Base-by-base conservation (phyloP, 2,329 filamentous ascomycete species). In the Xylaria multiplex region DNA sequence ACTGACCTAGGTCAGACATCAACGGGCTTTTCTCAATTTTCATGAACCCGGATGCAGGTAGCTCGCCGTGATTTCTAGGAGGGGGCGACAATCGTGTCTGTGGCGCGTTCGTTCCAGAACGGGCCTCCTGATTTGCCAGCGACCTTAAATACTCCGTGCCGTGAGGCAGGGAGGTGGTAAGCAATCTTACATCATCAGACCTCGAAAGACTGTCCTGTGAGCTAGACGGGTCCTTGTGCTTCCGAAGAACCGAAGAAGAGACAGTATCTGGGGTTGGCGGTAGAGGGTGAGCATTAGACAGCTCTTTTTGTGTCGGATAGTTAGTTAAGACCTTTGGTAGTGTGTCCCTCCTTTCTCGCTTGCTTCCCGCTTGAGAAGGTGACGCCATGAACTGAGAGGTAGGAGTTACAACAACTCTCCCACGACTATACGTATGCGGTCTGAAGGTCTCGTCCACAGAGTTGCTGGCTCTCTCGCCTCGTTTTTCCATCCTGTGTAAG, bases 241-340 rank as follows among this genome's bases (percentile, higher is more conserved):
- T 74, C 59, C 70, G 72, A 48, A 88, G 78, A 0, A 85, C 86
- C 1, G 84, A 84, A 2, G 84, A 86, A 1, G 86, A 86, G 22
- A 88, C 85, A 0, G 86, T 88, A 69, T 88, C 86, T 0, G 86
- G 86, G 0, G 86, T 88, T 0, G 86, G 86, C 9, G 86, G 86
- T 1, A 88, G 77, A 19, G 76, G 77, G 19, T 83, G 81, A 5
- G 82, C 79, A 59, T 81, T 78, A 1, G 57, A 81, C 65, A 71
- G 79, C 77, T 79, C 81, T 67, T 77, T 76, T 5, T 78, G 67
- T 72, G 79, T 66, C 63, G 79, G 72, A n/a, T 79, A 79, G 35
- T 85, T 82, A 0, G 85, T 87, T 35, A 82, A 72, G 6, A 87
- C 85, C 48, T 77, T 81, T 9, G 84, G 80, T 13, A 86, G 69